Base-by-base conservation (phyloP, 2,329 filamentous ascomycete species). In the Thyridium curvatum region DNA sequence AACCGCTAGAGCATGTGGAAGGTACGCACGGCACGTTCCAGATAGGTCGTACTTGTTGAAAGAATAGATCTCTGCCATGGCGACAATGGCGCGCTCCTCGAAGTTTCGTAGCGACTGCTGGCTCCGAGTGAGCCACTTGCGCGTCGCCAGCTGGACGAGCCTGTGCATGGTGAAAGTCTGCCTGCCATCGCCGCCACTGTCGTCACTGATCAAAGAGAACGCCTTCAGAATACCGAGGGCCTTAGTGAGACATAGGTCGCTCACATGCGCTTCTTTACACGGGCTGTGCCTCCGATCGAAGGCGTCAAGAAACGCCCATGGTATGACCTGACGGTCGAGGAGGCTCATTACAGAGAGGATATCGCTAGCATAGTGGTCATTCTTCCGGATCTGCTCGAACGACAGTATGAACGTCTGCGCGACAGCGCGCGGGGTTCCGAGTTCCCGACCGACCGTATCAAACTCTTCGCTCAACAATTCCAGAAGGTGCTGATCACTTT, bases 371-470 rank as follows among this genome's bases (percentile, higher is more conserved):
- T 58, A 46, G 12, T 30, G 2, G 31, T 53, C 35, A 4, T 52
- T 52, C 8, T 30, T 26, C 4, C 55, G 17, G 12, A 64, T 58
- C 9, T 62, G 53, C 3, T 58, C 44, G 1, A 64, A 62, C 1
- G 56, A 62, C 1, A 63, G 36, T 3, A 59, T 50, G 58, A 56
- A 64, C 0, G 59, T 61, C 12, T 49, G 39, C 0, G 52, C 41
- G 0, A 65, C 51, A 1, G 60, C 48, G 3, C 43, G 52, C 0
- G 53, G 47, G 0, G 49, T 51, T 2, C 46, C 51, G 0, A 45
- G 43, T 39, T 59, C 59, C 43, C 56, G 50, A 1, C 58, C 57
- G 0, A 45, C 35, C 2, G 54, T 42, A 5, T 60, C 52, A 4
- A 59, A 62, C 2, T 55, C 52, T 15, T 61, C 41, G 12, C 45